phyloP scores from a whole-genome alignment of 148 eudicot species.

The Mesembryanthemum crystallinum region DNA sequence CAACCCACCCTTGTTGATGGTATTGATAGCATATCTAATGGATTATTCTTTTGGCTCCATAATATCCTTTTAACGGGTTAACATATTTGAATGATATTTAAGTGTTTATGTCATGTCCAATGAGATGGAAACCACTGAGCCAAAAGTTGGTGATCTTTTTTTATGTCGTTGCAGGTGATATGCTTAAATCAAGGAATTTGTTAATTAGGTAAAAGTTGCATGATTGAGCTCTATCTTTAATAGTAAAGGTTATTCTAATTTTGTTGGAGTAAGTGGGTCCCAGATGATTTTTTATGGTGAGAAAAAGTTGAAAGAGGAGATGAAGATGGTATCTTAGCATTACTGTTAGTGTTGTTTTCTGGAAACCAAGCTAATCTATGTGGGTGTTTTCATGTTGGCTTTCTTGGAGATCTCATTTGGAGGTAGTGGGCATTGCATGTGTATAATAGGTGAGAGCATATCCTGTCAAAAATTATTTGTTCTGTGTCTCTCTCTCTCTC shows the following conservation, averaged over 20 bases:
- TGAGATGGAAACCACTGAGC: slow-evolving; percentile 25
- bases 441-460: slow-evolving; percentile 16
- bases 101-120: slow-evolving; percentile 18
- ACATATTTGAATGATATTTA: neutral
- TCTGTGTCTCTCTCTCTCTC: slow-evolving; percentile 7
- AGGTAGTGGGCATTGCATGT: slow-evolving; percentile 8
- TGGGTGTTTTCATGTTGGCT: slow-evolving; percentile 35
- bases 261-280: slow-evolving; percentile 24
- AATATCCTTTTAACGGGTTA: slow-evolving; percentile 2
- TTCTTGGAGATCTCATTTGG: slow-evolving; percentile 11
- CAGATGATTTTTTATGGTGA: slow-evolving; percentile 16
- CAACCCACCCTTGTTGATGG: neutral
- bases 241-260: neutral
- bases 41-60: slow-evolving; percentile 17
- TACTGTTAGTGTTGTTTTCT: slow-evolving; percentile 11
- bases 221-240: slow-evolving; percentile 9
- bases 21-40: slow-evolving; percentile 6
- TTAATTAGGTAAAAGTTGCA: slow-evolving; percentile 7
- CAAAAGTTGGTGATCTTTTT: neutral
- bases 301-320: slow-evolving; percentile 18
- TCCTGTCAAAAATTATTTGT: neutral
- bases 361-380: slow-evolving; percentile 23
- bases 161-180: neutral
- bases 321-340: slow-evolving; percentile 23
- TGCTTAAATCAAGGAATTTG: slow-evolving; percentile 11